Percentiles rank a stretch among this genome's conserved stretches.
Evolutionary conservation across 2,329 filamentous ascomycete species (phyloP).

Genomic region (Penicillium sp.): DNA sequence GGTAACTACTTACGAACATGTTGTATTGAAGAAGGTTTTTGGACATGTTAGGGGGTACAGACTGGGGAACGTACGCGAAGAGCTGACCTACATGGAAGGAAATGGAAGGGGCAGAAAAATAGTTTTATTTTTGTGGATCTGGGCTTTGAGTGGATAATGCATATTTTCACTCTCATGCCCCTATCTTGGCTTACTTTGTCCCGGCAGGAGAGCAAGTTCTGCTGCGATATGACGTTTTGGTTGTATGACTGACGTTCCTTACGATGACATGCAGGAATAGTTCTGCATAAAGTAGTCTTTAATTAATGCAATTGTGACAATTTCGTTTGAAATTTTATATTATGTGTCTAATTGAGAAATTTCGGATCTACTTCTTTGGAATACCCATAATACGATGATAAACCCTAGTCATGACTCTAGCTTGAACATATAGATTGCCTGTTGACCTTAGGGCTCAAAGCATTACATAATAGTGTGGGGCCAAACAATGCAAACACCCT

Average conservation of each 20-base stretch:
- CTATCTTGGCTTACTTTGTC: not conserved
- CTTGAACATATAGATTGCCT: not conserved
- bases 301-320: constrained; percentile 5
- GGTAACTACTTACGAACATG: not conserved
- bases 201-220: constrained; percentile 3
- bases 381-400: not conserved
- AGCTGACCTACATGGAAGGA: not conserved
- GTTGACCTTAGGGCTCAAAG: not conserved
- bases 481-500: constrained; percentile 24
- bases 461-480: constrained; percentile 7
- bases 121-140: not conserved
- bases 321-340: not conserved
- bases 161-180: not conserved
- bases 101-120: not conserved
- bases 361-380: no score
- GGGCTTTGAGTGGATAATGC: no score
- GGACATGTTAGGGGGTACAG: not conserved
- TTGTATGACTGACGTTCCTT: constrained; percentile 22
- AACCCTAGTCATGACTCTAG: not conserved
- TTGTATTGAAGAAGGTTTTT: not conserved
- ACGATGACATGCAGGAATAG: constrained; percentile 12
- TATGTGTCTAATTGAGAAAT: not conserved
- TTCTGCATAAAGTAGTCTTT: constrained; percentile 13
- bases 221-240: not conserved
- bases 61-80: not conserved